These are phyloP conservation scores for Trichoderma semiorbis DNA, from an alignment of 2,329 filamentous ascomycete species.

Conservation along the genomic window DNA sequence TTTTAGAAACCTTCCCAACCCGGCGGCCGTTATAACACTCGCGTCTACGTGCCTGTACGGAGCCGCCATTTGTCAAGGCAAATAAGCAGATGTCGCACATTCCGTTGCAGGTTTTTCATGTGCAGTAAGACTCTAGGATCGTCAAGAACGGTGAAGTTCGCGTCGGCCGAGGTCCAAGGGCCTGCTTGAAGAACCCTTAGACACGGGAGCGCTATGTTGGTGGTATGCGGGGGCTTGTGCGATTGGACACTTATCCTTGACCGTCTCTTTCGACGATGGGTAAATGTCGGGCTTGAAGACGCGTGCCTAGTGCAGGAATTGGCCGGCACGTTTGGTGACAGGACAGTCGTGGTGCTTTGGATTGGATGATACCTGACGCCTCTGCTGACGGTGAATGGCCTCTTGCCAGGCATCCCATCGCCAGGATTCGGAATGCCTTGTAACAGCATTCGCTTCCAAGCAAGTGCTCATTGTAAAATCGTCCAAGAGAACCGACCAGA, in stretches of 20 bases:
- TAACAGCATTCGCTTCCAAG: not conserved
- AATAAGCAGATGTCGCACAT: not conserved
- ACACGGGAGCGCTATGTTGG: not conserved
- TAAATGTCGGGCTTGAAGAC: slow-evolving; percentile 1
- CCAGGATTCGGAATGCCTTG: not conserved
- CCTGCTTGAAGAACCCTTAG: not conserved
- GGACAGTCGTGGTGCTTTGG: not conserved
- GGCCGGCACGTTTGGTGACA: not conserved
- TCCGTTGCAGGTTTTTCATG: not conserved
- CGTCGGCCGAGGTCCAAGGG: not conserved
- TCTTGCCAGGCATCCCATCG: not conserved
- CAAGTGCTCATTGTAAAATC: not conserved
- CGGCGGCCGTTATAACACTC: not conserved
- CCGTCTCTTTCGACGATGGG: not conserved
- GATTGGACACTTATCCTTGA: slow-evolving; percentile 9
- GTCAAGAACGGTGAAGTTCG: not conserved
- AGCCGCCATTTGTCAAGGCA: not conserved
- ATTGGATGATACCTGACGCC: not conserved
- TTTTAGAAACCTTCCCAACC: not conserved
- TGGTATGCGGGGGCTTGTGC: not conserved
- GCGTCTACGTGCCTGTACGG: not conserved
- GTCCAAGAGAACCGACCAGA: not conserved
- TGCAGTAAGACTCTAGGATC: not conserved
- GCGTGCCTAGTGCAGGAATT: not conserved
- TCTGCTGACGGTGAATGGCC: not conserved